phyloP scores from a whole-genome alignment of 768 basidiomycete species.

The Phylloporus arenicola region DNA sequence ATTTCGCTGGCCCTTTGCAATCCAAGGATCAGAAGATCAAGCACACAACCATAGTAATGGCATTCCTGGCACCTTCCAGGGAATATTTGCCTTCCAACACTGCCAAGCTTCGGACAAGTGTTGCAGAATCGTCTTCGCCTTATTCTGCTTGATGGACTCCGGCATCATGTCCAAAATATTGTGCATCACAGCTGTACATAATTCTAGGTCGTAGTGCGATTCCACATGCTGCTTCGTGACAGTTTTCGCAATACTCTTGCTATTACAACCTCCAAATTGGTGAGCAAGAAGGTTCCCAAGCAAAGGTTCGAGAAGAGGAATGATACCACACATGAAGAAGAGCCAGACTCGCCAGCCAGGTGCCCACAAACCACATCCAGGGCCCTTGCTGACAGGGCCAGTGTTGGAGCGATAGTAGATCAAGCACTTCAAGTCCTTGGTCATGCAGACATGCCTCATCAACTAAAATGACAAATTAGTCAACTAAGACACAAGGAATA shows the following conservation, averaged over 20 bases:
- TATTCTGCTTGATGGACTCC: conserved; percentile 98
- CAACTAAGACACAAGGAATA: neutral
- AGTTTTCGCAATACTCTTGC: conserved; percentile 93
- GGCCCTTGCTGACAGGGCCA: conserved; percentile 98
- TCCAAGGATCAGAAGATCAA: too few species aligned
- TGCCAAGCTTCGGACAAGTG: conserved; percentile 98
- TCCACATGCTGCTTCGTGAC: conserved; percentile 99
- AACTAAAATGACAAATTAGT: conserved; percentile 42
- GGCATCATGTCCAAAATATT: conserved; percentile 99
- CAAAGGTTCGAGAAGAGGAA: conserved; percentile 96
- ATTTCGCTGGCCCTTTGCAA: too few species aligned
- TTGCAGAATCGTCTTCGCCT: conserved; percentile 97
- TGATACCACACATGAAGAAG: conserved; percentile 99
- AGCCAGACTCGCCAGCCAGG: conserved; percentile 99
- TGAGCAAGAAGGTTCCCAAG: conserved; percentile 95
- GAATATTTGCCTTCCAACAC: conserved; percentile 96
- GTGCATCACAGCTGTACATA: conserved; percentile 99
- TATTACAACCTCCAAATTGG: conserved; percentile 97
- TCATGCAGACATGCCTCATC: conserved; percentile 99
- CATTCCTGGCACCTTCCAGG: conserved; percentile 99
- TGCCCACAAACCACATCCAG: conserved; percentile 99
- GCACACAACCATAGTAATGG: too few species aligned
- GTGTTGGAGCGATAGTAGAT: conserved; percentile 99
- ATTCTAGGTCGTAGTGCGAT: conserved; percentile 95
- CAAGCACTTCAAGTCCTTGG: conserved; percentile 96